phyloP scores from a whole-genome alignment of 495 filamentous ascomycete species.

The Lophium mytilinum region DNA sequence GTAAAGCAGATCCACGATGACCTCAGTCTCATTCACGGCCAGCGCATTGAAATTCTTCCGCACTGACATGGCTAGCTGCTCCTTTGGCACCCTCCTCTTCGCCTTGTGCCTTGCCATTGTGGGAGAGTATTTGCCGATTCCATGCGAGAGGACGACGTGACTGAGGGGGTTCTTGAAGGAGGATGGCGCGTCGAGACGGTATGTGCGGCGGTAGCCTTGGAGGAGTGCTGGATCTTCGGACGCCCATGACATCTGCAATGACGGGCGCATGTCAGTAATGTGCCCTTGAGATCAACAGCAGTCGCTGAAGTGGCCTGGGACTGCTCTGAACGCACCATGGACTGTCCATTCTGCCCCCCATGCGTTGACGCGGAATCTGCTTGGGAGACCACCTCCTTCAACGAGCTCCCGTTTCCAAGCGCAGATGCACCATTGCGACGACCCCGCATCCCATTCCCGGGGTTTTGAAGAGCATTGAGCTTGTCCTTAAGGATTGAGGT shows the following conservation, averaged over 20 bases:
- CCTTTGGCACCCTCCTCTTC: conserved; percentile 59
- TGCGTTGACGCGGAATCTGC: conserved; percentile 17
- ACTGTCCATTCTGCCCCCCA: conserved; percentile 21
- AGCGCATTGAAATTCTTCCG: conserved; percentile 86
- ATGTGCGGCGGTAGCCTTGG: conserved; percentile 71
- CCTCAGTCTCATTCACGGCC: conserved; percentile 77
- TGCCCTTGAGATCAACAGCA: no score
- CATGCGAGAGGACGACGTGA: conserved; percentile 61
- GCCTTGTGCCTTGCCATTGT: conserved; percentile 59
- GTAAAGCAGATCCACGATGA: conserved; percentile 80
- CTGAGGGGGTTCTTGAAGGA: conserved; percentile 65
- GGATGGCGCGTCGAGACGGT: conserved; percentile 60
- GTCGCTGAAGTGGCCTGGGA: no score
- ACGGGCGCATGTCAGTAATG: background rate
- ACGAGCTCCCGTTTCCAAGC: conserved; percentile 24
- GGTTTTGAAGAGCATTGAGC: conserved; percentile 8
- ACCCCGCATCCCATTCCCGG: conserved; percentile 5
- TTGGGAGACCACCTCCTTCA: conserved; percentile 32
- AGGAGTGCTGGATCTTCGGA: conserved; percentile 63
- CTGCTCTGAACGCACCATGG: background rate
- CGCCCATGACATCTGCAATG: conserved; percentile 62
- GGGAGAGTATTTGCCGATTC: conserved; percentile 65
- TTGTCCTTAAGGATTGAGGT: conserved; percentile 21
- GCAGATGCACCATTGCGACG: conserved; percentile 19
- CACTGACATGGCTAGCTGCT: conserved; percentile 71